Percentiles rank a stretch among this genome's conserved stretches.
Conservation (phyloP, 2,329 filamentous ascomycete genomes). For the Aspergillus novofumigatus region DNA sequence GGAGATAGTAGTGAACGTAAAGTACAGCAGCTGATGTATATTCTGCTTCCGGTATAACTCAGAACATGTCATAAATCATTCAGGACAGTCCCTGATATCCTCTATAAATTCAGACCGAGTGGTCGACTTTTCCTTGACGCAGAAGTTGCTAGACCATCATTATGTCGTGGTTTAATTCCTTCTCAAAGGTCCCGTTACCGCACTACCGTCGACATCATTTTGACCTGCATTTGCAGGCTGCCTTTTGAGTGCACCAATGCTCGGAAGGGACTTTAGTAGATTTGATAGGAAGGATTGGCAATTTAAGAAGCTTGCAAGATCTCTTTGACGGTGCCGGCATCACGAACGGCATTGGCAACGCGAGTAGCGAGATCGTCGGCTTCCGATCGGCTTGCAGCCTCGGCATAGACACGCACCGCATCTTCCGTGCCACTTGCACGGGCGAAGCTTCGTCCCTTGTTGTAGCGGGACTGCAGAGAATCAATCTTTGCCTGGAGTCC, state of each 20-base stretch:
- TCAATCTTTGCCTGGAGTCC: constrained; percentile 86
- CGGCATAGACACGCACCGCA: constrained; percentile 90
- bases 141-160: neutral
- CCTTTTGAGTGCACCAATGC: neutral
- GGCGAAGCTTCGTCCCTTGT: constrained; percentile 82
- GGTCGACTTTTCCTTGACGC: constrained; percentile 3
- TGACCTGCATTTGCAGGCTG: neutral
- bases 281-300: neutral
- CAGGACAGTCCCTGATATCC: constrained; percentile 10
- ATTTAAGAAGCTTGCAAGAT: constrained; percentile 9
- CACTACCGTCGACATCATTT: neutral
- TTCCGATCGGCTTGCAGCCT: constrained; percentile 83
- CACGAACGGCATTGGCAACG: constrained; percentile 71
- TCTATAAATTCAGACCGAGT: constrained; percentile 3
- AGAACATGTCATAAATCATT: constrained; percentile 13
- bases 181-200: neutral
- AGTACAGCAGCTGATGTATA: neutral
- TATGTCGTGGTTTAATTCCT: neutral
- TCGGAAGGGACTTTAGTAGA: neutral
- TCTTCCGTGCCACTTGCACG: constrained; percentile 94
- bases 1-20: neutral
- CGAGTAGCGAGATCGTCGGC: constrained; percentile 85
- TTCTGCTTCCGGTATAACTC: neutral
- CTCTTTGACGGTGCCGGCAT: constrained; percentile 39
- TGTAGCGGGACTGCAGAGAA: constrained; percentile 81